These are phyloP conservation scores for Wickerhamomyces xylosicus DNA, from an alignment of 805 yeast species.

Conservation along the genomic window DNA sequence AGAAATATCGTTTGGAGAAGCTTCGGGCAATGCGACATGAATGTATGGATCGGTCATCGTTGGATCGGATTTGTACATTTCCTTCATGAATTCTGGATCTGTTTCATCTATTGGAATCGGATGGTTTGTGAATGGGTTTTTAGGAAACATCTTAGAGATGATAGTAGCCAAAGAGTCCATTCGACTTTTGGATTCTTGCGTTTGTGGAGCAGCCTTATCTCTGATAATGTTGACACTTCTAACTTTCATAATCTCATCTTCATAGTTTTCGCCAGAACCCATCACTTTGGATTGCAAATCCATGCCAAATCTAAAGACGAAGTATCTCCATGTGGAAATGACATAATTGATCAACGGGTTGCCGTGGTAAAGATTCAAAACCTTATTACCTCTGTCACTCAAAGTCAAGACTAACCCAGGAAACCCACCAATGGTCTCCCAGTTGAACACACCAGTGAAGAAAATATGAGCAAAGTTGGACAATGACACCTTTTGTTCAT, in stretches of 20 bases:
- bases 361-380: constrained; percentile 46
- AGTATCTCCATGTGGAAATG: constrained; percentile 76
- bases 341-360: constrained; percentile 39
- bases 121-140: constrained; percentile 28
- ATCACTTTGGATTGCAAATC: constrained; percentile 28
- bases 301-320: constrained; percentile 73
- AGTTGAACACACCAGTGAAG: constrained; percentile 65
- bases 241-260: constrained; percentile 25
- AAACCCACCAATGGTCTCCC: constrained; percentile 82
- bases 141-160: constrained; percentile 47
- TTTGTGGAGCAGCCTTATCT: background rate
- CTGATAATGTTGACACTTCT: constrained; percentile 7
- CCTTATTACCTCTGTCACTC: constrained; percentile 63
- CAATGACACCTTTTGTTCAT: constrained; percentile 47
- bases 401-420: constrained; percentile 83
- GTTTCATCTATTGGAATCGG: constrained; percentile 22
- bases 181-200: constrained; percentile 3
- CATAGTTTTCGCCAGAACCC: constrained; percentile 13
- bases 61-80: constrained; percentile 22
- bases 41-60: constrained; percentile 22
- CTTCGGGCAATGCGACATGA: constrained; percentile 25
- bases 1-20: constrained; percentile 22
- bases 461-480: constrained; percentile 56
- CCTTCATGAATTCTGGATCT: constrained; percentile 8
- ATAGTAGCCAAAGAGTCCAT: constrained; percentile 17